Base-by-base conservation (phyloP, 179 eudicot genomes). In the Silene noctiflora region DNA sequence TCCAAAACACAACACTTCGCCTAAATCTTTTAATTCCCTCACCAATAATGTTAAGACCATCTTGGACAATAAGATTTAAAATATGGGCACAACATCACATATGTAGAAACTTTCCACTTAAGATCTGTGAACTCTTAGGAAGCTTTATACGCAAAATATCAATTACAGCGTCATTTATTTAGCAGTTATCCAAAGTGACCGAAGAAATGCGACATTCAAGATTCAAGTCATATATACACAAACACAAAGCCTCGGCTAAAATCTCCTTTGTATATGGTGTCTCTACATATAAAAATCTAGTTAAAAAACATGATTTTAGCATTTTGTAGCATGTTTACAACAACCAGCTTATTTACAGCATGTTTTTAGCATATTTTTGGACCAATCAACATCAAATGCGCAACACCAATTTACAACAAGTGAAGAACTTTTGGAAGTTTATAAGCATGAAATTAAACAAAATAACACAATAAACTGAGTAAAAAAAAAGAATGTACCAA, bases 51-150 rank as follows among this genome's bases (percentile, higher is more conserved):
- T 62, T 62, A 71, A 74, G 22, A 12, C 69, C 77, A 3, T 74
- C 25, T 56, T 31, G 65, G 14, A 72, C 75, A 72, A 72, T 58
- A 10, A 72, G 31, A 72, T 72, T 72, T n/a, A 74, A 7, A 31
- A 74, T 74, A 27, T 74, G 70, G 9, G 51, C 31, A 72, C 48
- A 72, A 56, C 53, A 72, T 13, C 66, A 46, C 75, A 72, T 72
- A 33, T 72, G 66, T 39, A 27, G 6, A 75, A 62, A 25, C 48
- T 70, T 4, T 4, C 77, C 77, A 46, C 20, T 25, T n/a, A 75
- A 75, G 6, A 65, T 17, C 10, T 7, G 64, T n/a, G 77, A 64
- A 21, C 6, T 2, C n/a, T 44, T 3, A 64, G 72, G 64, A 46
- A 75, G 39, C 29, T n/a, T 31, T 6, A 1, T 3, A 29, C 8